phyloP scores from a whole-genome alignment of 345 rosid genomes.

The Lumnitzera racemosa region DNA sequence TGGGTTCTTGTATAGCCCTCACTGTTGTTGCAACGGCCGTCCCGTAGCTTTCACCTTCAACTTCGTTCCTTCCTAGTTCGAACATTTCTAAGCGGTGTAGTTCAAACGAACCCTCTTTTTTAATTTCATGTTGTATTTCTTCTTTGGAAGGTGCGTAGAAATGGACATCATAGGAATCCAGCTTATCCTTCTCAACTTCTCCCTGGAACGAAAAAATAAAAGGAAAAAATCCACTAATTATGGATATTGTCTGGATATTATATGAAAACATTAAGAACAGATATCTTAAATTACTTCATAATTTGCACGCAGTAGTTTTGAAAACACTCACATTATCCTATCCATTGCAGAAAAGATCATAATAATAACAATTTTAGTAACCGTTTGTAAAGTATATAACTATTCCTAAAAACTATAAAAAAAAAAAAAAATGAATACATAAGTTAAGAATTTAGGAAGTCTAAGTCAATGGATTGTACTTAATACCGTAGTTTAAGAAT shows the following conservation, averaged over 20 bases:
- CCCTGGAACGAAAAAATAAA: conserved; percentile 30
- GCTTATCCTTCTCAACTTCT: conserved; percentile 50
- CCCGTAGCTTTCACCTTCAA: conserved; percentile 43
- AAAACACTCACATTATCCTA: too few species aligned
- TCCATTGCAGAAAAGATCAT: too few species aligned
- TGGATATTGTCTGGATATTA: background rate
- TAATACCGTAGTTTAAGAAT: too few species aligned
- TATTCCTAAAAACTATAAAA: too few species aligned
- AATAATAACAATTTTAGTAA: too few species aligned
- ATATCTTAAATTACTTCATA: too few species aligned
- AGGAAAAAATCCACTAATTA: background rate
- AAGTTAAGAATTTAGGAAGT: too few species aligned
- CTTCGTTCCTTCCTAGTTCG: conserved; percentile 25
- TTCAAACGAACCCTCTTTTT: conserved; percentile 50
- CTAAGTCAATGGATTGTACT: too few species aligned
- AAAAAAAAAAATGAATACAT: too few species aligned
- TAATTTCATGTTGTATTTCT: conserved; percentile 60
- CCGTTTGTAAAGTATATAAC: too few species aligned
- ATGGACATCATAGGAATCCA: conserved; percentile 64
- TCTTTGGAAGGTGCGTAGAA: conserved; percentile 65
- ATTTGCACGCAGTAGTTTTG: too few species aligned
- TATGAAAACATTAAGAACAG: background rate
- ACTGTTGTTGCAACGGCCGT: conserved; percentile 54
- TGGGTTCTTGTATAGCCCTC: conserved; percentile 81
- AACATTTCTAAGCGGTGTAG: conserved; percentile 44